Conservation (phyloP, 208 protist species). For the Trypanosoma avium region DNA sequence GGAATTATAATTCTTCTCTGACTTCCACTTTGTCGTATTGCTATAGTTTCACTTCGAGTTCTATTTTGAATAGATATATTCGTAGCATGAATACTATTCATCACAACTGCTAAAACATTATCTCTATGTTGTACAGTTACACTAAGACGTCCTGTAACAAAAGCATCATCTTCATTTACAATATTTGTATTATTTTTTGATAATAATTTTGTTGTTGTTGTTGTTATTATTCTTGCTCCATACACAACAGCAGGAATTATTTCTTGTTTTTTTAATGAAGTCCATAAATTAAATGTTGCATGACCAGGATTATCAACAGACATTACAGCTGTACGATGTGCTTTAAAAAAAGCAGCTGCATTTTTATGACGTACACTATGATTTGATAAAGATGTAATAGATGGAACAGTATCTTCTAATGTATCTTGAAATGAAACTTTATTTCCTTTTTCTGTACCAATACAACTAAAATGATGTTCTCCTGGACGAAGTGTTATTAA, state of each 20-base stretch:
- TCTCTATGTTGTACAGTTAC: conserved; percentile 58
- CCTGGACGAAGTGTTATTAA: conserved; percentile 57
- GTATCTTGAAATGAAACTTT: conserved; percentile 53
- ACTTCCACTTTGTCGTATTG: conserved; percentile 66
- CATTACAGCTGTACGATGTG: conserved; percentile 55
- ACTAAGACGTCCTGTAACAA: conserved; percentile 69
- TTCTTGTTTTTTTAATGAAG: conserved; percentile 36
- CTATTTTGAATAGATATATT: conserved; percentile 81
- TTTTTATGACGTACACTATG: conserved; percentile 36
- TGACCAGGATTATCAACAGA: conserved; percentile 62
- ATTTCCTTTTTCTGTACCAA: conserved; percentile 67
- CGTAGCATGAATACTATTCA: conserved; percentile 50
- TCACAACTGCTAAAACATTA: conserved; percentile 62
- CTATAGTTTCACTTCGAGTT: conserved; percentile 37
- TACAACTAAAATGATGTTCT: conserved; percentile 79
- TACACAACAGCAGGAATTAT: conserved; percentile 40
- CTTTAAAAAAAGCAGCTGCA: conserved; percentile 56
- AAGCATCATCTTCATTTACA: conserved; percentile 33
- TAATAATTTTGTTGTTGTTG: neutral
- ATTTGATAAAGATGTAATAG: conserved; percentile 20
- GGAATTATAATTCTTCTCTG: conserved; percentile 60
- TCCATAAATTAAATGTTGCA: conserved; percentile 77
- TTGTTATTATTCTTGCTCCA: conserved; percentile 16
- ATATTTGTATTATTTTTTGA: neutral
- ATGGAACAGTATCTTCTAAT: conserved; percentile 58